Conservation (phyloP, 192 early-diverging fungal species). For the Lunasporangiospora selenospora region DNA sequence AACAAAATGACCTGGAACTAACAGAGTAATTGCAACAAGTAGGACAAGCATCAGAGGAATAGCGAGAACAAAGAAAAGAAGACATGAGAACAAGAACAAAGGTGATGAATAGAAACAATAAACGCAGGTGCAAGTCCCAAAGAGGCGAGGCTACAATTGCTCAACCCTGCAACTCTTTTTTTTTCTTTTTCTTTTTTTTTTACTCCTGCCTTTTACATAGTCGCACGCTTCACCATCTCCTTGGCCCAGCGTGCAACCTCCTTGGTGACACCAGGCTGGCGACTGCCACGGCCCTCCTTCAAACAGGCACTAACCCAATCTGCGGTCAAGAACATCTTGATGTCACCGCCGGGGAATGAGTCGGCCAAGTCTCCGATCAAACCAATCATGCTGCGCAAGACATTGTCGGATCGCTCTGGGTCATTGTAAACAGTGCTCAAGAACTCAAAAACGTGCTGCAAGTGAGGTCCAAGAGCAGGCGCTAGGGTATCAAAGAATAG, state of each 20-base stretch:
- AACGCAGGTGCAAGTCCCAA: background rate
- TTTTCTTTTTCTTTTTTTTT: conserved; percentile 46
- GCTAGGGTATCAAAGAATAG: conserved; percentile 52
- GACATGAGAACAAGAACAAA: background rate
- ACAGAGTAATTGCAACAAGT: conserved; percentile 6
- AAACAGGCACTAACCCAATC: conserved; percentile 83
- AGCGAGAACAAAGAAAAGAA: conserved; percentile 4
- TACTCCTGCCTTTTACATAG: conserved; percentile 17
- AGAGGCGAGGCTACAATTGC: background rate
- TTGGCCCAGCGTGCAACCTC: conserved; percentile 75
- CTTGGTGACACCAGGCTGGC: conserved; percentile 54
- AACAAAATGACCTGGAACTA: background rate
- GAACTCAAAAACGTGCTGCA: conserved; percentile 82
- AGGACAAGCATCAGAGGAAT: conserved; percentile 31
- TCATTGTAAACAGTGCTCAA: conserved; percentile 70
- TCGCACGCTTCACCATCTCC: conserved; percentile 69
- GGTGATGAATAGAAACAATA: background rate
- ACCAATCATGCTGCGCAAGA: conserved; percentile 82
- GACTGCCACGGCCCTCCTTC: conserved; percentile 76
- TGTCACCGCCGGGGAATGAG: conserved; percentile 78
- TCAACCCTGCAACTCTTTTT: background rate
- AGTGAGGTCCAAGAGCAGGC: conserved; percentile 64
- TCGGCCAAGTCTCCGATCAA: conserved; percentile 95
- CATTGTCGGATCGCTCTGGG: conserved; percentile 65
- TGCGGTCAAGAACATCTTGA: conserved; percentile 66